phyloP scores from a whole-genome alignment of 495 filamentous ascomycete genomes.

The Tuber melanosporum region DNA sequence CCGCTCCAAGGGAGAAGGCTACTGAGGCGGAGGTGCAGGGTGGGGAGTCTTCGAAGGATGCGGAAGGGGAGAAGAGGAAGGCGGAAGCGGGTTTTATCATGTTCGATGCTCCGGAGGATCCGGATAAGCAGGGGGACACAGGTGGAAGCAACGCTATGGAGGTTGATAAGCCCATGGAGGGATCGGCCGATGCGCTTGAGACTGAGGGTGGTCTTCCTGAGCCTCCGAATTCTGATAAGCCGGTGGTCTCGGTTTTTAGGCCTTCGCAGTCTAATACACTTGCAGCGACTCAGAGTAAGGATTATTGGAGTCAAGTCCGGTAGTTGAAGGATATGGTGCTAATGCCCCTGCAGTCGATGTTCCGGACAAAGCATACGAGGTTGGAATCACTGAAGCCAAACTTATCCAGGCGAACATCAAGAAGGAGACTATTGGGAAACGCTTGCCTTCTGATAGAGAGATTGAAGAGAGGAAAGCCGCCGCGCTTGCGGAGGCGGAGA shows the following conservation, averaged over 20 bases:
- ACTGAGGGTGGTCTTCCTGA: not conserved
- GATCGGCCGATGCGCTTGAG: not conserved
- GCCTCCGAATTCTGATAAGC: slow-evolving; percentile 42
- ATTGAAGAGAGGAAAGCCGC: slow-evolving; percentile 53
- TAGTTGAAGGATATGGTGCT: slow-evolving; percentile 30
- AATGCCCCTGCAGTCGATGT: slow-evolving; percentile 45
- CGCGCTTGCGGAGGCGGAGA: slow-evolving; percentile 56
- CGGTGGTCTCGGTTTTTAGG: slow-evolving; percentile 64
- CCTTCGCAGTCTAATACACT: slow-evolving; percentile 67
- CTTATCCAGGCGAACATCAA: slow-evolving; percentile 68
- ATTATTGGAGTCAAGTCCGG: not conserved
- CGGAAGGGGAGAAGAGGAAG: slow-evolving; percentile 19
- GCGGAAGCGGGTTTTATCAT: slow-evolving; percentile 16
- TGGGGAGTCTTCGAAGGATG: not conserved
- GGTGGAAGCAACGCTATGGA: not conserved
- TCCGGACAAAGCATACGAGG: slow-evolving; percentile 68
- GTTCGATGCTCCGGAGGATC: slow-evolving; percentile 16
- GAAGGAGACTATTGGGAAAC: slow-evolving; percentile 57
- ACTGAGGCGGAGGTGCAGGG: slow-evolving; percentile 17
- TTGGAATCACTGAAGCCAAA: slow-evolving; percentile 78
- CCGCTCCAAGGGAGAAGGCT: slow-evolving; percentile 48
- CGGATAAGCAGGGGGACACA: not conserved
- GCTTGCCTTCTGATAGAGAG: slow-evolving; percentile 63
- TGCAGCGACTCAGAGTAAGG: slow-evolving; percentile 53
- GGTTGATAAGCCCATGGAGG: slow-evolving; percentile 7